A percentile compares a stretch with the other conserved stretches of the same genome.
Conservation (phyloP, 176 grass and related monocot genomes). For the bread wheat (Triticum aestivum) region IWGSC_CS_RefSeq_v2.1 NC_057798.1:125829087-125829586, state of each 20-base stretch:
- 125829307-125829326: slow-evolving; percentile 83
- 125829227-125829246: slow-evolving; percentile 32
- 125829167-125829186: slow-evolving; percentile 21
- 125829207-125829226: not conserved
- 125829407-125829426: slow-evolving; percentile 1
- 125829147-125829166: slow-evolving; percentile 54
- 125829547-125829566: slow-evolving; percentile 89
- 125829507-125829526: slow-evolving; percentile 84
- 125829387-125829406: not conserved
- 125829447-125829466: not conserved
- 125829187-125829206: not conserved
- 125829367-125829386: not conserved
- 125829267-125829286: slow-evolving; percentile 86
- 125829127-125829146: slow-evolving; percentile 46
- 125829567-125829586: slow-evolving; percentile 80
- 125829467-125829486: slow-evolving; percentile 69
- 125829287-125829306: slow-evolving; percentile 87
- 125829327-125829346: slow-evolving; percentile 95
- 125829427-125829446: not conserved
- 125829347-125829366: slow-evolving; percentile 84
- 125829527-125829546: slow-evolving; percentile 95
- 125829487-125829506: slow-evolving; percentile 95
- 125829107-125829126: slow-evolving; percentile 58
- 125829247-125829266: slow-evolving; percentile 67
- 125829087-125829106: slow-evolving; percentile 73